phyloP scores from a whole-genome alignment of 129 eudicot genomes.

The Apium graveolens region DNA sequence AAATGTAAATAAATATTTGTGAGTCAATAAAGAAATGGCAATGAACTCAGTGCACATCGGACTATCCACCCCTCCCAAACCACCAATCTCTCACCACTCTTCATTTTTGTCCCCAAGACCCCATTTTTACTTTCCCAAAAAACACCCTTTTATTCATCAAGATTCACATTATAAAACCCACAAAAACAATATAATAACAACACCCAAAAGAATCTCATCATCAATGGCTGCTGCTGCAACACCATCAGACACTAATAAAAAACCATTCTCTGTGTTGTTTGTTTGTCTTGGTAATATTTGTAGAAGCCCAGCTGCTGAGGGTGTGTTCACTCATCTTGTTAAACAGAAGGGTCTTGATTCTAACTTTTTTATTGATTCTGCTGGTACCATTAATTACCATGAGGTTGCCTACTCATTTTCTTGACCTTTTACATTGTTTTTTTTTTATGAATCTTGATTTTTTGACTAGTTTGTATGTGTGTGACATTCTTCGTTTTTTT shows the following conservation, averaged over 20 bases:
- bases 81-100: conserved; percentile 22
- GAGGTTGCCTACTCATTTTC: conserved; percentile 39
- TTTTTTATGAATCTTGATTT: too few relatives aligned
- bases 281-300: conserved; percentile 96
- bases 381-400: conserved; percentile 94
- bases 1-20: too few relatives aligned
- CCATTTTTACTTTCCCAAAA: conserved; percentile 11
- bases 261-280: conserved; percentile 77
- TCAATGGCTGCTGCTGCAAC: conserved; percentile 53
- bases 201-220: conserved; percentile 17
- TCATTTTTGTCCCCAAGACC: conserved; percentile 13
- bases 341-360: conserved; percentile 58
- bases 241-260: conserved; percentile 19
- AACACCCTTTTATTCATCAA: conserved; percentile 16
- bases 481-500: too few relatives aligned
- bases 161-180: conserved; percentile 11
- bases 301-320: conserved; percentile 99
- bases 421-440: too few relatives aligned
- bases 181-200: not conserved
- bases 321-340: conserved; percentile 80
- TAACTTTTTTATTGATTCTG: conserved; percentile 74
- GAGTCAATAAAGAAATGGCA: not conserved
- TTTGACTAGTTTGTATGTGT: not conserved
- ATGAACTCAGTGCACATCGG: conserved; percentile 43
- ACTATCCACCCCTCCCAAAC: conserved; percentile 22